Evolutionary conservation across 1,284 basidiomycete genomes (phyloP), one percentile per base, ranked within the genome.

Genomic region (Cryptococcus neoformans): DNA sequence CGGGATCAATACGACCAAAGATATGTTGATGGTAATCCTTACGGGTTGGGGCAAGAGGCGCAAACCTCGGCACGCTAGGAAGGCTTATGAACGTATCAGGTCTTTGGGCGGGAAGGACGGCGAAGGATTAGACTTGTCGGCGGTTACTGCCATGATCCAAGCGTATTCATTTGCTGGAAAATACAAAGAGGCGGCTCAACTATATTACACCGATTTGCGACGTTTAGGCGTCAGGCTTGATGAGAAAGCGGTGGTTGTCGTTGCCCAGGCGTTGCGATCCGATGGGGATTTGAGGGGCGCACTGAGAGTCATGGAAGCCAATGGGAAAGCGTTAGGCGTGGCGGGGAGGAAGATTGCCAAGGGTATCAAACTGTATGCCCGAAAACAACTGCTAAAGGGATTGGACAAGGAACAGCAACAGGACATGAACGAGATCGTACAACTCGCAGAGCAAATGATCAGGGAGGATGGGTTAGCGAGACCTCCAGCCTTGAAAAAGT

Each of bases 21-120:
- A 41, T 4, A 74, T 74, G 72, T 62, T 59, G 44, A 63, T 60
- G 4, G 48, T 60, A 3, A 52, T 72, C 11, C 44, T 67, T n/a
- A 51, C 54, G 16, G 67, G 59, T 1, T 65, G 54, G 53, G 54
- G 56, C 39, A 55, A 54, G 28, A 39, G 42, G n/a, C 39, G 55
- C 21, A 12, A 51, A 38, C 46, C 54, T 12, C 45, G 36, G 36
- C 36, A 44, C 16, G 49, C 50, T 2, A 16, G 38, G 17, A 44
- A 36, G 17, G 39, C 44, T 6, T 61, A 61, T 41, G 55, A 58
- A 17, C 56, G 45, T 12, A 56, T 61, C 34, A 51, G 44, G 36
- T 12, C 34, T 2, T 35, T 54, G 16, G 41, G 41, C 6, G 36
- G 28, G 37, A 21, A 16, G 5, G 34, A n/a, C 4, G 16, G 28